Evolutionary conservation across 345 rosid species (phyloP).

Genomic region (Xanthoceras sorbifolium): DNA sequence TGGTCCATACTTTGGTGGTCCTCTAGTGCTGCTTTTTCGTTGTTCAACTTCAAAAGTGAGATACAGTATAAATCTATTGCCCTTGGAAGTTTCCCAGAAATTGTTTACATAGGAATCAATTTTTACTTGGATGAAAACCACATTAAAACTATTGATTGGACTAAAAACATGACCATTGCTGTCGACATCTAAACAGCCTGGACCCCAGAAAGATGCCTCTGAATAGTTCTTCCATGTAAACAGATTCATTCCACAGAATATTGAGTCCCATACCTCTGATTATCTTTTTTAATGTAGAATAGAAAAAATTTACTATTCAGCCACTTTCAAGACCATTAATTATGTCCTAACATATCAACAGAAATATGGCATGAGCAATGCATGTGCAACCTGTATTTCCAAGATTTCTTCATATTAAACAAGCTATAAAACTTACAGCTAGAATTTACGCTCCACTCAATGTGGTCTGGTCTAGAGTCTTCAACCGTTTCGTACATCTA

Average conservation of each 20-base stretch:
- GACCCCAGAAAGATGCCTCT: background rate
- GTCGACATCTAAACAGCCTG: background rate
- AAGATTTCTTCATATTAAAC: background rate
- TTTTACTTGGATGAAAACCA: background rate
- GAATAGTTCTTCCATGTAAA: background rate
- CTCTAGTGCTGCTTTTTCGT: background rate
- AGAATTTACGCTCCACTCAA: background rate
- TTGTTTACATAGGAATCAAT: background rate
- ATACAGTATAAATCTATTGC: background rate
- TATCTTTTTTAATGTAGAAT: background rate
- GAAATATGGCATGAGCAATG: background rate
- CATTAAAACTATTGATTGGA: background rate
- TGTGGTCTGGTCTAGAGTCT: background rate
- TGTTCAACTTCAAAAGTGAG: background rate
- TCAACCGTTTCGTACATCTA: background rate
- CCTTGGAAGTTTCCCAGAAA: constrained; percentile 23
- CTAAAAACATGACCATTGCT: background rate
- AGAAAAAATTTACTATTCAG: background rate
- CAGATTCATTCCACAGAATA: background rate
- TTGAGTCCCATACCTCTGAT: background rate
- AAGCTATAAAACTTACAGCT: background rate
- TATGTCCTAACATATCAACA: background rate
- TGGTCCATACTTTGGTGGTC: background rate
- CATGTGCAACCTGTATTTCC: background rate
- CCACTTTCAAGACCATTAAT: background rate